Base-by-base conservation (phyloP, 2,329 filamentous ascomycete species). In the Magnaporthiopsis incrustans region DNA sequence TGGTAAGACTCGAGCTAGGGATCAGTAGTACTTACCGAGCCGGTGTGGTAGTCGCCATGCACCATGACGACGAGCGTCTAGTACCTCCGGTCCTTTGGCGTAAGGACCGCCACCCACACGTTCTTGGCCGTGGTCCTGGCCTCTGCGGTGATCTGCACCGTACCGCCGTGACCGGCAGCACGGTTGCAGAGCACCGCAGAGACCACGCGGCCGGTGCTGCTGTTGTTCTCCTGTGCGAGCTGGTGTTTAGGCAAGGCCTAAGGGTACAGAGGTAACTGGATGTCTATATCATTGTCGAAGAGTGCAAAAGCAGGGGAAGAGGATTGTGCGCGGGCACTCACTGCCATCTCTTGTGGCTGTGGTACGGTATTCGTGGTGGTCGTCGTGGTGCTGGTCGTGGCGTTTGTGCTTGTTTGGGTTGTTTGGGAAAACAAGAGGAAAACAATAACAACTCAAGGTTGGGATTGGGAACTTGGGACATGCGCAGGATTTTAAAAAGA, bases 1-100 rank as follows among this genome's bases (percentile, higher is more conserved):
- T 33, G 60, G 59, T 0, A 18, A 35, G 27, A 56, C 53, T n/a
- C 15, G 38, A 64, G 38, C n/a, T 30, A 2, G 7, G 61, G n/a
- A 35, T 33, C 33, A 61, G 8, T 4, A 22, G n/a, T 38, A 35
- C 63, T 60, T 53, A 67, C 61, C 2, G 57, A 27, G 25, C 64
- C 66, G 26, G 65, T 62, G 33, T 67, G 64, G 60, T 65, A 59
- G 32, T 67, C 65, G 4, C 64, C 63, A 32, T 67, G 66, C 15
- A 67, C 50, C 4, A 67, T 62, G 44, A 67, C 53, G 15, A 67
- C 38, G 12, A 65, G 64, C 38, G 18, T n/a, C 38, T 38, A 12
- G 35, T 27, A 12, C 25, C 18, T 14, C n/a, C 2, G n/a, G 33
- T 50, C 18, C 44, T 25, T 25, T n/a, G 44, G 44, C 15, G 44